phyloP scores from a whole-genome alignment of 768 basidiomycete genomes.

The Xerocomellus chrysenteron region DNA sequence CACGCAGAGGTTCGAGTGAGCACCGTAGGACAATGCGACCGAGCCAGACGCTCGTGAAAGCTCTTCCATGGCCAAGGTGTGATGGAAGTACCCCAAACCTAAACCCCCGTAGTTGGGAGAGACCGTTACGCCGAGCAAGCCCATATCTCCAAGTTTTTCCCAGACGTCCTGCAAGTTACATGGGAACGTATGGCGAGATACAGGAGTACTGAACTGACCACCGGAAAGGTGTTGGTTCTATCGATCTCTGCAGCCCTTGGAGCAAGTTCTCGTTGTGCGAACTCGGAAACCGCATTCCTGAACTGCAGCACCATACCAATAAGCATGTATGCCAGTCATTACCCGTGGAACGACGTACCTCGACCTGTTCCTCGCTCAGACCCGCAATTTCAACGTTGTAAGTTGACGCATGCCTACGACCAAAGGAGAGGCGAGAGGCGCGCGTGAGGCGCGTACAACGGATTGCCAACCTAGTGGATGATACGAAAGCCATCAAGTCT shows the following conservation, averaged over 20 bases:
- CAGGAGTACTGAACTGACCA: constrained; percentile 41
- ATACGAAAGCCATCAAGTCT: constrained; percentile 12
- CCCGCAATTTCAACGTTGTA: constrained; percentile 77
- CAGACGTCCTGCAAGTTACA: constrained; percentile 64
- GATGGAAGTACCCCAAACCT: constrained; percentile 79
- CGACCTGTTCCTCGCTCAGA: constrained; percentile 74
- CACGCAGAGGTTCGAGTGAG: constrained; percentile 87
- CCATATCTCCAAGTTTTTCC: constrained; percentile 91
- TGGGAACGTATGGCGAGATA: constrained; percentile 1
- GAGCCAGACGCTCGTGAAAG: constrained; percentile 89
- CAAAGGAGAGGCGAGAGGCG: neutral
- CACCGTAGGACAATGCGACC: constrained; percentile 88
- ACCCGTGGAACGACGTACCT: constrained; percentile 46
- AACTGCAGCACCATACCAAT: constrained; percentile 51
- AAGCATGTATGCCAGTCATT: neutral
- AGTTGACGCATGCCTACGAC: constrained; percentile 40
- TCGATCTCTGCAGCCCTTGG: constrained; percentile 87
- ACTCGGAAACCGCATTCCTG: constrained; percentile 71
- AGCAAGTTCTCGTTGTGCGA: constrained; percentile 81
- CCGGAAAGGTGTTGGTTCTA: constrained; percentile 77
- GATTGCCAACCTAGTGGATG: constrained; percentile 10
- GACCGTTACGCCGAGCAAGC: constrained; percentile 85
- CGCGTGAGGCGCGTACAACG: constrained; percentile 4
- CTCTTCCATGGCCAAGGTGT: constrained; percentile 94
- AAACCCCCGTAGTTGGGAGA: constrained; percentile 80